A percentile compares a stretch with the other conserved stretches of the same genome.
These are phyloP conservation scores for Alternaria gaisen DNA, from an alignment of 2,329 filamentous ascomycete species.

Conservation along the genomic window DNA sequence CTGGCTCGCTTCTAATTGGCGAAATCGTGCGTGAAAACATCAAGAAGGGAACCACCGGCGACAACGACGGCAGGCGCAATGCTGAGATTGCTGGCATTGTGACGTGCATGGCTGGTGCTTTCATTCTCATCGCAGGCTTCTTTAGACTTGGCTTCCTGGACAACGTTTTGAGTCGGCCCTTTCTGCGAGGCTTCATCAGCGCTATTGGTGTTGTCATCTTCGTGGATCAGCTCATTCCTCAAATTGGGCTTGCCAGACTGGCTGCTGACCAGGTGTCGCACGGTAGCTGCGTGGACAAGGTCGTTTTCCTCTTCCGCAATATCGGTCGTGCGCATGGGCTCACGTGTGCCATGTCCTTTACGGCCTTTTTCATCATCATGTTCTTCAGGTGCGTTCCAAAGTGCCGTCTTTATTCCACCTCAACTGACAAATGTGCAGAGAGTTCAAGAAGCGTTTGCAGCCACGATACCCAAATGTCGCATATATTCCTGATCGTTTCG, in stretches of 20 bases:
- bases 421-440: constrained; percentile 59
- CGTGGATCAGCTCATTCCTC: constrained; percentile 91
- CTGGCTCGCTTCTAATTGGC: constrained; percentile 88
- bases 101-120: constrained; percentile 84
- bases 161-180: constrained; percentile 90
- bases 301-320: constrained; percentile 79
- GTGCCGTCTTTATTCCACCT: background rate
- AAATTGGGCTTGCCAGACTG: constrained; percentile 76
- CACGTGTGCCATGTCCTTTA: constrained; percentile 78
- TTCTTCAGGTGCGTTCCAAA: constrained; percentile 72
- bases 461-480: constrained; percentile 81
- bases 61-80: constrained; percentile 75
- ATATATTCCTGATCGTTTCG: constrained; percentile 89
- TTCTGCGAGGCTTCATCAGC: constrained; percentile 93
- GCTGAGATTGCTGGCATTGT: constrained; percentile 88
- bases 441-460: constrained; percentile 82
- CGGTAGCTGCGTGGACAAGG: constrained; percentile 85
- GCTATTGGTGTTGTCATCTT: constrained; percentile 97
- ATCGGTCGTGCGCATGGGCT: constrained; percentile 72
- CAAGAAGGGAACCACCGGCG: constrained; percentile 69
- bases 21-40: constrained; percentile 83
- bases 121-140: constrained; percentile 86
- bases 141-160: constrained; percentile 91
- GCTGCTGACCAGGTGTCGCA: constrained; percentile 78
- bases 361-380: constrained; percentile 89